Base-by-base conservation (phyloP, 1,284 basidiomycete genomes). In the Ganoderma leucocontextum region DNA sequence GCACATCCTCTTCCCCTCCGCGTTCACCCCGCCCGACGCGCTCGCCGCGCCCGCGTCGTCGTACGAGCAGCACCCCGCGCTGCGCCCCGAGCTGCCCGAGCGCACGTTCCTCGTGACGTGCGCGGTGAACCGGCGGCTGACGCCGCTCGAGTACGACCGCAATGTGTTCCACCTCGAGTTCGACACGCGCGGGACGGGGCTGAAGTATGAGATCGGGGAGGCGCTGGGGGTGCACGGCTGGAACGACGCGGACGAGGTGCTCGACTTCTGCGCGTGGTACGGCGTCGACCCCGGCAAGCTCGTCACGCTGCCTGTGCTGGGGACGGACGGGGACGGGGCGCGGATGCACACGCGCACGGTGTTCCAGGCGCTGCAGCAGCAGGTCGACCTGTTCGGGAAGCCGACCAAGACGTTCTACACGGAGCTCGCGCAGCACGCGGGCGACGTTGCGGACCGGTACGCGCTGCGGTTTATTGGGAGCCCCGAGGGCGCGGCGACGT, bases 101-200 rank as follows among this genome's bases (percentile, higher is more conserved):
- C 91, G 94, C 78, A 99, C 96, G 41, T 99, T 89, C 88, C 90
- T 99, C 71, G 91, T 99, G 70, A 96, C 93, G 22, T 97, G 97
- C 78, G 90, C 92, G 8, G 97, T 98, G 81, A 99, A 99, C 84
- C 91, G 92, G 63, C 94, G 97, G 41, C 89, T 99, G 64, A 99
- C 97, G 0, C 98, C 98, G 44, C 81, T 89, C 74, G 95, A 97
- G 73, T 99, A 99, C 82, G 95, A 99, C 82, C 94, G 98, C 73
- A 99, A 99, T 81, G 96, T 99, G 67, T 99, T 99, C 88, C 97
- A 99, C 83, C 89, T 99, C 79, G 97, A 99, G 85, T 96, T 99
- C 79, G 91, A 96, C 80, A 96, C 95, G 12, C 83, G 88, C 61
- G 95, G 95, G 55, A 99, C 98, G 19, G 96, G 95, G 10, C 88